Percentiles rank a stretch among this genome's conserved stretches.
Conservation (phyloP, 2,329 filamentous ascomycete species). For the Sporothrix brasiliensis region DNA sequence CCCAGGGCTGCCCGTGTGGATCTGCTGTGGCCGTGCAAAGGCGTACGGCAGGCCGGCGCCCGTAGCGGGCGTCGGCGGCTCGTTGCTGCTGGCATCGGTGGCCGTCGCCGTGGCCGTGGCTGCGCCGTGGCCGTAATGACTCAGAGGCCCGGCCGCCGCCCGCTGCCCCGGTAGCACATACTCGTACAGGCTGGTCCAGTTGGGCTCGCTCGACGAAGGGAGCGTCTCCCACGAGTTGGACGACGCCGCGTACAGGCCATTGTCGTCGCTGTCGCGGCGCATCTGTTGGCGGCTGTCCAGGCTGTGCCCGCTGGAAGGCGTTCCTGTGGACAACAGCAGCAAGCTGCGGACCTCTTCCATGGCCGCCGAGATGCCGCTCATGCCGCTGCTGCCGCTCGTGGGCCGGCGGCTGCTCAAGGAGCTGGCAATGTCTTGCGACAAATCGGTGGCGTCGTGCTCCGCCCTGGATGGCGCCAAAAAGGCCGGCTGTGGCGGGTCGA, state of each 20-base stretch:
- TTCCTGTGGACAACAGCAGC: slow-evolving; percentile 30
- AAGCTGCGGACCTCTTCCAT: slow-evolving; percentile 36
- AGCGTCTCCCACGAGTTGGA: slow-evolving; percentile 36
- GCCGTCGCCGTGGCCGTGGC: neutral
- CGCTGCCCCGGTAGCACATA: slow-evolving; percentile 19
- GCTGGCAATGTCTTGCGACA: slow-evolving; percentile 35
- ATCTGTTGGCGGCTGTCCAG: neutral
- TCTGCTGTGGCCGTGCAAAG: slow-evolving; percentile 9
- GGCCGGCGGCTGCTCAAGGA: slow-evolving; percentile 31
- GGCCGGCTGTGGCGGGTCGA: slow-evolving; percentile 32
- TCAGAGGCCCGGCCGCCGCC: neutral
- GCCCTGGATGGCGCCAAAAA: slow-evolving; percentile 12
- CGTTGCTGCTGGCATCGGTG: slow-evolving; percentile 27
- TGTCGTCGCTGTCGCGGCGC: neutral
- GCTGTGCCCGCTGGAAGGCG: slow-evolving; percentile 17
- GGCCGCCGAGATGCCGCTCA: slow-evolving; percentile 35
- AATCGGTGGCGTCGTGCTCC: slow-evolving; percentile 22
- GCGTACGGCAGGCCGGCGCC: slow-evolving; percentile 22
- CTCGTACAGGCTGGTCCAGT: slow-evolving; percentile 36
- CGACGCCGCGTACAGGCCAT: slow-evolving; percentile 24
- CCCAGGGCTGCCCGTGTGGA: slow-evolving; percentile 26
- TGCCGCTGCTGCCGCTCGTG: slow-evolving; percentile 23
- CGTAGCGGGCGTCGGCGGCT: slow-evolving; percentile 24
- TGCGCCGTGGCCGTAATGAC: neutral
- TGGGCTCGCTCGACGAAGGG: slow-evolving; percentile 35